phyloP scores from a whole-genome alignment of 331 rosid species.

The Quercus phellos region DNA sequence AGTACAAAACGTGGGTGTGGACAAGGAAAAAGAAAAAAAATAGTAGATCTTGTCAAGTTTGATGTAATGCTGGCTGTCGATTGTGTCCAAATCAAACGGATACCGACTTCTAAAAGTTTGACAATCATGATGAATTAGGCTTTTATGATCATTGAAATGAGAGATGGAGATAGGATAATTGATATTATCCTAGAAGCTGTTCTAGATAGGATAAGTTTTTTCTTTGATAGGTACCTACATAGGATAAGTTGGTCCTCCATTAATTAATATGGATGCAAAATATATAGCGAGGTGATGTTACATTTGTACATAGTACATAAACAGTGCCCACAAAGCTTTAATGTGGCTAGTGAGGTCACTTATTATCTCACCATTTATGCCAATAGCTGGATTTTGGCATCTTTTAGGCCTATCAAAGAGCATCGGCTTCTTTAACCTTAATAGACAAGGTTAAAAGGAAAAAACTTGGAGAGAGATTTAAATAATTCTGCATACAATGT shows the following conservation, averaged over 20 bases:
- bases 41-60: neutral
- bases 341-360: conserved; percentile 33
- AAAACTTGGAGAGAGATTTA: neutral
- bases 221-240: too few species aligned
- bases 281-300: neutral
- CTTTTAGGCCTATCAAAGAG: conserved; percentile 18
- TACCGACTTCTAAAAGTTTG: too few species aligned
- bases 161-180: too few species aligned
- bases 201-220: neutral
- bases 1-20: too few species aligned
- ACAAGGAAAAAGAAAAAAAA: neutral
- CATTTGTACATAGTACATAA: conserved; percentile 1
- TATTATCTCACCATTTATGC: conserved; percentile 12
- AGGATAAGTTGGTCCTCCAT: neutral
- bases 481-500: conserved; percentile 24
- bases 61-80: too few species aligned
- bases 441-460: conserved; percentile 2
- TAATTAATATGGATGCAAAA: conserved; percentile 20
- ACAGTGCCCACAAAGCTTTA: conserved; percentile 24
- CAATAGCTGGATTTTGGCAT: conserved; percentile 23
- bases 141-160: too few species aligned
- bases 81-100: too few species aligned
- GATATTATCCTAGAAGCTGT: too few species aligned
- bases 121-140: too few species aligned
- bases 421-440: conserved; percentile 24